Conservation (phyloP, 2,329 filamentous ascomycete genomes). For the Phaeosphaeriaceae sp. region DNA sequence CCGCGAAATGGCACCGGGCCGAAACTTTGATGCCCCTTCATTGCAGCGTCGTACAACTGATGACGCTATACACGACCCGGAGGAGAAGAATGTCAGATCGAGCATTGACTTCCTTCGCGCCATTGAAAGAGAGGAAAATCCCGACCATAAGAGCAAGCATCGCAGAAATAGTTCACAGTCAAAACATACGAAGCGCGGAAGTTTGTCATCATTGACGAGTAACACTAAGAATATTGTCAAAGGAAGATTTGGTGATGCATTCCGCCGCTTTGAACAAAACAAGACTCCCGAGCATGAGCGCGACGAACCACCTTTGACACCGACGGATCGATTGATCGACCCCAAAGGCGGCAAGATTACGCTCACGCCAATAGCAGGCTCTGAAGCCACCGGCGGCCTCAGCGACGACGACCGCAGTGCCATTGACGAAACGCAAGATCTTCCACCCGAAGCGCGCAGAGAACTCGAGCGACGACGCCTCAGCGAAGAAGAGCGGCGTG, state of each 20-base stretch:
- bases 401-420: conserved; percentile 72
- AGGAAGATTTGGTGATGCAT: conserved; percentile 90
- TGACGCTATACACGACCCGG: conserved; percentile 53
- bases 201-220: conserved; percentile 71
- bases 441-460: conserved; percentile 86
- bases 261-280: conserved; percentile 81
- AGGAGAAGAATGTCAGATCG: conserved; percentile 73
- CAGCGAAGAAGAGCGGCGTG: conserved; percentile 86
- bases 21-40: conserved; percentile 41
- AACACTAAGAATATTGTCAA: conserved; percentile 83
- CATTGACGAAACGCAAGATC: conserved; percentile 69
- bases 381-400: conserved; percentile 72
- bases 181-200: conserved; percentile 73
- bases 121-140: conserved; percentile 68
- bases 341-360: conserved; percentile 22
- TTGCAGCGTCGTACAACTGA: conserved; percentile 36
- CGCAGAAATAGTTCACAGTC: conserved; percentile 62
- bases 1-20: conserved; percentile 64
- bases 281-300: conserved; percentile 35
- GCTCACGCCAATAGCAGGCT: conserved; percentile 73
- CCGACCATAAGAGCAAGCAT: conserved; percentile 59
- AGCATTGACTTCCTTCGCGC: conserved; percentile 83
- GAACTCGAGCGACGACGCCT: conserved; percentile 84
- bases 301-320: conserved; percentile 34
- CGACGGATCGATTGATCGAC: conserved; percentile 32